Evolutionary conservation across 2,329 filamentous ascomycete species (phyloP).

Genomic region (Microdochium nivale): DNA sequence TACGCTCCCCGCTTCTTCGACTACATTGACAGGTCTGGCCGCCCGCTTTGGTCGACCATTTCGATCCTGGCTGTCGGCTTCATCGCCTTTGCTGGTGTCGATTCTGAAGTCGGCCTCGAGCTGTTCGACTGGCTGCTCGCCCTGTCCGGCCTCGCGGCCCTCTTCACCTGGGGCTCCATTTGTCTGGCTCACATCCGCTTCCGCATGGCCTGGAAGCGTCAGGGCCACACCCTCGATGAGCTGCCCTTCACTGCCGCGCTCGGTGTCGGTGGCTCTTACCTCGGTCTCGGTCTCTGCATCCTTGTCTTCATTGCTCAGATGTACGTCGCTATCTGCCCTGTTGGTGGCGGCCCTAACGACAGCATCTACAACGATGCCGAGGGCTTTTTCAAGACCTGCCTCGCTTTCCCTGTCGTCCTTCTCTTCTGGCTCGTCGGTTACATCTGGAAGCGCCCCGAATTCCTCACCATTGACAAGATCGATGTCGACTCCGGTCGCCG

Average conservation of each 20-base stretch:
- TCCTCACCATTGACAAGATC: conserved; percentile 49
- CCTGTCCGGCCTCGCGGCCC: conserved; percentile 53
- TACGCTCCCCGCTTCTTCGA: conserved; percentile 48
- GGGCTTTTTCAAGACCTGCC: conserved; percentile 45
- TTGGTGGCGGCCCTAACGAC: conserved; percentile 6
- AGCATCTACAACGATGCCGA: conserved; percentile 22
- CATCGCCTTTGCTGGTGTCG: conserved; percentile 40
- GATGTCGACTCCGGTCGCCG: conserved; percentile 59
- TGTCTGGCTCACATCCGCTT: conserved; percentile 63
- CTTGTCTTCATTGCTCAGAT: conserved; percentile 47
- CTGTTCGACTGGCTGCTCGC: conserved; percentile 61
- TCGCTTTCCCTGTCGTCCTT: conserved; percentile 44
- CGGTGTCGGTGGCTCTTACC: conserved; percentile 55
- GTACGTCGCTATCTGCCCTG: conserved; percentile 33
- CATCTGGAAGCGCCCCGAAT: conserved; percentile 54
- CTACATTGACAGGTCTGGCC: conserved; percentile 49
- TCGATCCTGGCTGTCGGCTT: conserved; percentile 38
- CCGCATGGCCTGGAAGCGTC: conserved; percentile 51
- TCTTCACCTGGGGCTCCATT: conserved; percentile 64
- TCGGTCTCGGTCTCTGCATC: conserved; percentile 50
- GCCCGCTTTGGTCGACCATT: conserved; percentile 42
- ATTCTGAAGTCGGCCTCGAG: conserved; percentile 27
- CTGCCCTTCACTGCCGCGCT: conserved; percentile 55
- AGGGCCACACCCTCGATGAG: conserved; percentile 55
- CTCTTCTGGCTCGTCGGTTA: conserved; percentile 29